Evolutionary conservation across 2,329 filamentous ascomycete species (phyloP).

Genomic region (Exserohilum turcica): DNA sequence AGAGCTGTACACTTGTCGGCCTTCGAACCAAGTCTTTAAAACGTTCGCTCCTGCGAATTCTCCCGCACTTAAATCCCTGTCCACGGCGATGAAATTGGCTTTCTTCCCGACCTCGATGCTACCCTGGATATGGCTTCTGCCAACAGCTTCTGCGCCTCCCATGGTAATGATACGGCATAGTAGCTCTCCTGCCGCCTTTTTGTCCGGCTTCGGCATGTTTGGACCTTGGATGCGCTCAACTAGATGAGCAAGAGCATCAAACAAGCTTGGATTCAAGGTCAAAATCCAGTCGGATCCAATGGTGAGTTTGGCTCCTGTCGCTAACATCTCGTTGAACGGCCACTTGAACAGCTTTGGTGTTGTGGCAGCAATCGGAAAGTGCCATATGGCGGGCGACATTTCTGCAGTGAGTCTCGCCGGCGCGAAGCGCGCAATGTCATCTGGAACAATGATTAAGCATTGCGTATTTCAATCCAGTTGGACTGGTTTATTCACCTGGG

Average conservation of each 20-base stretch:
- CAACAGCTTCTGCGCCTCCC: constrained; percentile 37
- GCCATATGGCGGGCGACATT: constrained; percentile 35
- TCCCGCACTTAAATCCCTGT: constrained; percentile 36
- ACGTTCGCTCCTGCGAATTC: constrained; percentile 35
- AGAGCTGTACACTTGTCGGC: not conserved
- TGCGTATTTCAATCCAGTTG: not conserved
- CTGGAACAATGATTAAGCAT: constrained; percentile 4
- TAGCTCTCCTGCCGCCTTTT: too few species aligned
- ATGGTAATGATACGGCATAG: constrained; percentile 30
- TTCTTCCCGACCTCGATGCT: constrained; percentile 42
- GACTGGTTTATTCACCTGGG: constrained; percentile 14
- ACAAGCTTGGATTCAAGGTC: constrained; percentile 17
- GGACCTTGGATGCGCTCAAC: constrained; percentile 18
- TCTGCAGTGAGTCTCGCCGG: constrained; percentile 42
- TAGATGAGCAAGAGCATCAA: constrained; percentile 17
- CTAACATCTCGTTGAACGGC: constrained; percentile 35
- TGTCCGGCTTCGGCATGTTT: constrained; percentile 11
- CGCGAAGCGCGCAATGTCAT: constrained; percentile 37
- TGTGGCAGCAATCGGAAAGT: not conserved
- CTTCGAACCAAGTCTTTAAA: constrained; percentile 39
- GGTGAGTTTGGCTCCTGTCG: constrained; percentile 34
- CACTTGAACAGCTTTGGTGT: constrained; percentile 32
- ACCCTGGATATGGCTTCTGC: constrained; percentile 30
- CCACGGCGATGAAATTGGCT: constrained; percentile 41
- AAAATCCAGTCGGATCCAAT: constrained; percentile 37